A percentile compares a stretch with the other conserved stretches of the same genome.
Conservation (phyloP, 73 alveolate genomes). For the Durusdinium trenchii region DNA sequence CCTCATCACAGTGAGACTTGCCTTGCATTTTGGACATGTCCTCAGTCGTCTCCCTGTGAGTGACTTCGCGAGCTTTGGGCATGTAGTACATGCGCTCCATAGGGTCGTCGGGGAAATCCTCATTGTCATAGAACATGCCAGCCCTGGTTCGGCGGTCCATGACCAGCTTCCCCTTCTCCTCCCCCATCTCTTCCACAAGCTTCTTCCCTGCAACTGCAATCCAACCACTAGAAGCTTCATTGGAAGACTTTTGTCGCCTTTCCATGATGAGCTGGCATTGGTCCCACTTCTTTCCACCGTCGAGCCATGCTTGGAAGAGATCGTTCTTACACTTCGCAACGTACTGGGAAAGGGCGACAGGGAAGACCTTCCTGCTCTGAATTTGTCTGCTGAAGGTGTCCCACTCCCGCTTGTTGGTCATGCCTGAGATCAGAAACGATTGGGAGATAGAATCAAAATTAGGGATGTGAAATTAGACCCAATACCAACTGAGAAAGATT, state of each 20-base stretch:
- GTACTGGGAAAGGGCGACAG: neutral
- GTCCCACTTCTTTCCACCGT: neutral
- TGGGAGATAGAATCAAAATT: neutral
- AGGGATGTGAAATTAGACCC: neutral
- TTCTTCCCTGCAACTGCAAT: neutral
- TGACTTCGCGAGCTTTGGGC: neutral
- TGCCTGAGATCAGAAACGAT: neutral
- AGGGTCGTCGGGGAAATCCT: neutral
- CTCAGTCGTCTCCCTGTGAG: neutral
- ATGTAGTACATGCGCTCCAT: slow-evolving; percentile 9
- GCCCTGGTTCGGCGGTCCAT: neutral
- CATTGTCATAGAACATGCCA: neutral
- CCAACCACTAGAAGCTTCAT: neutral
- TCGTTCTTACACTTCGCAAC: neutral
- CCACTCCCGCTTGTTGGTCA: slow-evolving; percentile 20
- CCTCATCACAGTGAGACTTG: neutral
- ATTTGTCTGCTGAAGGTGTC: neutral
- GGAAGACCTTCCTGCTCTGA: neutral
- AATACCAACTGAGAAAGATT: neutral
- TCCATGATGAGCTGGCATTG: neutral
- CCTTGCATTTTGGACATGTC: neutral
- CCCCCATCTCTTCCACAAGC: neutral
- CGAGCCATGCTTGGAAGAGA: slow-evolving; percentile 3
- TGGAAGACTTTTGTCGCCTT: neutral
- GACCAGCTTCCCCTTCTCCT: neutral